Conservation (phyloP, 352 stramenopile genomes). For the Pythium phragmitis region DNA sequence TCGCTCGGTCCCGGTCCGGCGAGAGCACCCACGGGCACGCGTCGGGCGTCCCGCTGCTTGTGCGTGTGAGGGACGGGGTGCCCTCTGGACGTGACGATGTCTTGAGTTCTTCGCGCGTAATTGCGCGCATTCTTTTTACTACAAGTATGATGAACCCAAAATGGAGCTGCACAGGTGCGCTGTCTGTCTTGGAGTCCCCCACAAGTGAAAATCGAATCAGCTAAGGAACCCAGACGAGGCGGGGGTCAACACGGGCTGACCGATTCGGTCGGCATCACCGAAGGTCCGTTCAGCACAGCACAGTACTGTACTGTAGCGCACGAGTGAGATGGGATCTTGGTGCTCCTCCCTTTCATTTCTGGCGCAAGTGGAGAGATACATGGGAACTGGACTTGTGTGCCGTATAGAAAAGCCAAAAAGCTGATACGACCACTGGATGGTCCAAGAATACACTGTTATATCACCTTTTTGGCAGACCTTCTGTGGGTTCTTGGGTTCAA, state of each 20-base stretch:
- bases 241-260: no score
- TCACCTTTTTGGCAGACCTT: no score
- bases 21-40: slow-evolving; percentile 9
- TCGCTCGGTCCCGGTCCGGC: not conserved
- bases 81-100: not conserved
- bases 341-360: not conserved
- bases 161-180: no score
- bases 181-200: no score
- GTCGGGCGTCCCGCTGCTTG: slow-evolving; percentile 2
- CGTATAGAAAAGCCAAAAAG: not conserved
- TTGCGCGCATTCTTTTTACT: slow-evolving; percentile 4
- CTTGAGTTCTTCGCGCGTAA: slow-evolving; percentile 16
- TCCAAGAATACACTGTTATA: not conserved
- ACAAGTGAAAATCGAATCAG: no score
- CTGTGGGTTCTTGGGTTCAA: no score
- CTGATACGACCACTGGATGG: slow-evolving; percentile 3
- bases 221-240: no score
- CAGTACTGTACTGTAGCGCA: no score
- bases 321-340: no score
- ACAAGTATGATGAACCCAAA: no score
- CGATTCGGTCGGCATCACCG: no score
- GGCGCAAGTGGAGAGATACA: not conserved
- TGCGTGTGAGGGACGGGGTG: not conserved
- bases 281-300: no score
- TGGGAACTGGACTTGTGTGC: not conserved